Base-by-base conservation (phyloP, 768 basidiomycete genomes). In the Lentinula raphanica region DNA sequence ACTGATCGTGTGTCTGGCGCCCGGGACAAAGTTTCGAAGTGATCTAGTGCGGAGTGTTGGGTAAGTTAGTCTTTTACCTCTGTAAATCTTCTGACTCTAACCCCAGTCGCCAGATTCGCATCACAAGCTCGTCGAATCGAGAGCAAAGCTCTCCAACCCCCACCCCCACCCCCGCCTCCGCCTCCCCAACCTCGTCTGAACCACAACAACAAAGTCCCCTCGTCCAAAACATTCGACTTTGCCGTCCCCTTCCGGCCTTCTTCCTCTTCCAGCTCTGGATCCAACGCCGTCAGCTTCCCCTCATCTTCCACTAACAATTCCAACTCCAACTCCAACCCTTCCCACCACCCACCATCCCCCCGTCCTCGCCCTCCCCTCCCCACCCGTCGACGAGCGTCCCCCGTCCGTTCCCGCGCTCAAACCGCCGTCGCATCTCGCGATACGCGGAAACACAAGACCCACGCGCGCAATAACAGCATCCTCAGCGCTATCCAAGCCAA, bases 1-100 rank as follows among this genome's bases (percentile, higher is more conserved):
- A 21, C 75, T 95, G 40, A 90, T 96, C 31, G 93, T 92, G 70
- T 94, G 94, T 64, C 74, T 96, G 8, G 90, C 93, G 9, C 92
- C 94, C 15, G 90, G 90, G 1, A 73, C 72, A 32, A 92, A 86
- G 68, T 93, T 92, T 63, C 77, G 90, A 56, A 86, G 90, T 68
- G 93, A 95, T 71, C 93, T 92, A 4, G 75, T 94, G 15, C 91
- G 64, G 9, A 42, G 54, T 21, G 54, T 46, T 19, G 31, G 42
- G 54, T 40, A 19, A 32, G 38, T 36, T 31, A 54, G 49, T 55
- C 27, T 11, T 9, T 63, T 84, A 90, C 67, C n/a, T 94, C 93
- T 64, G 91, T 90, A 13, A 84, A 86, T 36, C 81, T 2, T 40
- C n/a, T 23, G 6, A 42, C 23, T 3, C 23, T 42, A 11, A 42